Percentiles rank a stretch among this genome's conserved stretches.
Conservation (phyloP, 768 basidiomycete species). For the Pisolithus orientalis region DNA sequence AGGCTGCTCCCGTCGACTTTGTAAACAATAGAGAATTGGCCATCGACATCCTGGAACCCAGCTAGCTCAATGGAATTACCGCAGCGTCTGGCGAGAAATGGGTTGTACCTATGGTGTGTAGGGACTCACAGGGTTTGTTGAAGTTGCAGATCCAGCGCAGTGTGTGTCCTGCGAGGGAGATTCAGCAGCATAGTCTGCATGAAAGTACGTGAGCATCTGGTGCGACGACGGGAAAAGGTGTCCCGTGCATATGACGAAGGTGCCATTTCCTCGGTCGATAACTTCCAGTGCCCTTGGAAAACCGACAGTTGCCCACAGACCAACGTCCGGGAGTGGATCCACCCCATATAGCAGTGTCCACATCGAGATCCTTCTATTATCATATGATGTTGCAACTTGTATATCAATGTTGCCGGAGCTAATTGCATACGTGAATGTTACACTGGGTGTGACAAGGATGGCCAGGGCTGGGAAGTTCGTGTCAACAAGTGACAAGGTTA, state of each 20-base stretch:
- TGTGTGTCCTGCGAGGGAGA: conserved; percentile 7
- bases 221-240: neutral
- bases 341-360: conserved; percentile 10
- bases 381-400: conserved; percentile 17
- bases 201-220: too few species aligned
- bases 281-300: conserved; percentile 20
- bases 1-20: conserved; percentile 28
- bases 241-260: conserved; percentile 15
- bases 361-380: conserved; percentile 5
- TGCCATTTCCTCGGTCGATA: conserved; percentile 7
- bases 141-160: conserved; percentile 23
- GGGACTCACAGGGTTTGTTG: conserved; percentile 17
- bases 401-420: conserved; percentile 14
- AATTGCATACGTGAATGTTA: conserved; percentile 18
- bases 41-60: conserved; percentile 19
- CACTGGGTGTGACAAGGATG: conserved; percentile 9
- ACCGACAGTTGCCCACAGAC: conserved; percentile 14
- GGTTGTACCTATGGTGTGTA: conserved; percentile 18
- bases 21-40: conserved; percentile 20
- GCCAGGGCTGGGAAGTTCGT: conserved; percentile 19
- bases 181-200: conserved; percentile 8
- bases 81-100: conserved; percentile 15
- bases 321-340: conserved; percentile 17
- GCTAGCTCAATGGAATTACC: conserved; percentile 27
- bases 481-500: too few species aligned